Percentiles rank a stretch among this genome's conserved stretches.
phyloP scores from a whole-genome alignment of 176 grass and related monocot genomes.

The Puccinellia tenuiflora region DNA sequence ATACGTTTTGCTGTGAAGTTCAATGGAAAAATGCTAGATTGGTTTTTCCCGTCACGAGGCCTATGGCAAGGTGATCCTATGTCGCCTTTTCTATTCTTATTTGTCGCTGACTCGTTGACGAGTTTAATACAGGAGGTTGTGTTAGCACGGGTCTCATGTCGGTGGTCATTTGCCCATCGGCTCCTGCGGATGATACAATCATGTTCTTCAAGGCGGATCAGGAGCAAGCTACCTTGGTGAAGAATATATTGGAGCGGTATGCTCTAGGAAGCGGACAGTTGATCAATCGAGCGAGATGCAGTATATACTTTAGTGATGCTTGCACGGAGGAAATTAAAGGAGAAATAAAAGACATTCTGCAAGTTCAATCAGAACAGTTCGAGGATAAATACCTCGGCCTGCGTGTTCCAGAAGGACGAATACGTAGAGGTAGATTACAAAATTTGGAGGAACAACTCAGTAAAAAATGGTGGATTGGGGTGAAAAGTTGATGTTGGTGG shows the following conservation, averaged over 20 bases:
- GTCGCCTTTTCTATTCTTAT: background rate
- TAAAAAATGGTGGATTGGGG: background rate
- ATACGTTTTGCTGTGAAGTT: background rate
- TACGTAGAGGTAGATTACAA: too few species aligned
- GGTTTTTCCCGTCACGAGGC: background rate
- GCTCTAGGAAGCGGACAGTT: background rate
- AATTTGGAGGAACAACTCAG: too few species aligned
- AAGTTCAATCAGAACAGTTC: too few species aligned
- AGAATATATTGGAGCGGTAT: background rate
- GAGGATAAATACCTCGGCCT: too few species aligned
- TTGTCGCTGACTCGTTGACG: background rate
- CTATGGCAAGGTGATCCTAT: background rate
- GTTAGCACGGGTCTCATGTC: background rate
- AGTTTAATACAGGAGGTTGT: background rate
- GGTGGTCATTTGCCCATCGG: background rate
- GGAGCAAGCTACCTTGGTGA: background rate
- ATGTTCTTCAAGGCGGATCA: background rate
- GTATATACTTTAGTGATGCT: background rate
- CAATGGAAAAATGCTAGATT: background rate
- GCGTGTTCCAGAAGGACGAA: too few species aligned
- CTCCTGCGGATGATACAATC: background rate
- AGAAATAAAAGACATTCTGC: background rate
- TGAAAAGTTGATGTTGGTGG: background rate
- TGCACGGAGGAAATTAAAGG: background rate
- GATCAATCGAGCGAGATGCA: background rate